A percentile compares a stretch with the other conserved stretches of the same genome.
phyloP scores from a whole-genome alignment of 768 basidiomycete genomes.

The Mycena chlorophos region DNA sequence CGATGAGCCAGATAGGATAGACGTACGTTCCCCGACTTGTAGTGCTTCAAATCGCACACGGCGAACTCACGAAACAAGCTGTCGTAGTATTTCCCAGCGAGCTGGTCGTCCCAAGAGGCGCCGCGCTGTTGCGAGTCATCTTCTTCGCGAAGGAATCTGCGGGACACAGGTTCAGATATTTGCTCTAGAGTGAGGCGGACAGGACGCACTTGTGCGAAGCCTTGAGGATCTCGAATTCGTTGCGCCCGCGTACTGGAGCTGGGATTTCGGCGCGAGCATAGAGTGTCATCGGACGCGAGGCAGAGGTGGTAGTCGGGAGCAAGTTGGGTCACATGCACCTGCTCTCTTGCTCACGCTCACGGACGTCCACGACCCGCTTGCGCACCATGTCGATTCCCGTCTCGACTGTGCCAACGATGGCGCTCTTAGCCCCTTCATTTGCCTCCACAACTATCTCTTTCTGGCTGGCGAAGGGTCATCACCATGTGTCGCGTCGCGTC shows the following conservation, averaged over 20 bases:
- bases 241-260: conserved; percentile 7
- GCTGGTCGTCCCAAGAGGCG: conserved; percentile 75
- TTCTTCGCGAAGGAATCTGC: conserved; percentile 77
- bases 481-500: no score
- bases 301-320: no score
- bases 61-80: conserved; percentile 91
- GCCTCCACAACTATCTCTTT: no score
- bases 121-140: conserved; percentile 37
- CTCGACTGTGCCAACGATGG: no score
- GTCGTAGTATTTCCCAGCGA: conserved; percentile 87
- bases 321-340: background rate
- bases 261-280: background rate
- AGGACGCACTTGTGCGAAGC: conserved; percentile 67
- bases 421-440: no score
- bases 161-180: background rate
- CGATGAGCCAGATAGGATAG: background rate
- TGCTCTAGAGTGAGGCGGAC: background rate
- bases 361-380: no score
- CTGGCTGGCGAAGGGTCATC: no score
- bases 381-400: no score
- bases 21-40: conserved; percentile 85
- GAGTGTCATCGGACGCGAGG: background rate
- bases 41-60: conserved; percentile 92
- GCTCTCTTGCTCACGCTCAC: no score
- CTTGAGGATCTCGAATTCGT: conserved; percentile 79